Percentiles rank a stretch among this genome's conserved stretches.
Conservation (phyloP, 2,329 filamentous ascomycete species). For the Aureobasidium sp. region DNA sequence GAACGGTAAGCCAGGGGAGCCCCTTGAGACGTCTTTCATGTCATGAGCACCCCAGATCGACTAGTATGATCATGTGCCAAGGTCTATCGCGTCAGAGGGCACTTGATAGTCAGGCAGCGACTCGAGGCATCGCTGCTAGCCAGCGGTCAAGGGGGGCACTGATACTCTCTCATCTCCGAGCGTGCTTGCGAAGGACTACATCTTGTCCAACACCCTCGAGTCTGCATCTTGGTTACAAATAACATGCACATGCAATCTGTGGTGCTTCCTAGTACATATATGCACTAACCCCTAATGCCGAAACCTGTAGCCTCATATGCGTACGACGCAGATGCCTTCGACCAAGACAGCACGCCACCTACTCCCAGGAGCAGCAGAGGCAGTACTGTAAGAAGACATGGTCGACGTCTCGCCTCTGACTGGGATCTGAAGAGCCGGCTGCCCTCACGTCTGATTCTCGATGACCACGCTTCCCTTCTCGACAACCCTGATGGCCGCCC, state of each 20-base stretch:
- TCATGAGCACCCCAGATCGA: background rate
- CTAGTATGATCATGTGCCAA: constrained; percentile 4
- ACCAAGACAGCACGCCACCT: background rate
- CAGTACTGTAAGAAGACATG: background rate
- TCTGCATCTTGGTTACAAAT: background rate
- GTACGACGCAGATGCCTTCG: constrained; percentile 1
- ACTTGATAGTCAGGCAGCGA: constrained; percentile 5
- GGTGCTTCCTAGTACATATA: too few relatives aligned
- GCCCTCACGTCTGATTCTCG: constrained; percentile 25
- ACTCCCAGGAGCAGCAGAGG: background rate
- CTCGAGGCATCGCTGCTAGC: background rate
- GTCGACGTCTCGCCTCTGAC: constrained; percentile 23
- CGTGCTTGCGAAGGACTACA: background rate
- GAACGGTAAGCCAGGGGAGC: background rate
- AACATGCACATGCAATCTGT: background rate
- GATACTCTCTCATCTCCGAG: background rate
- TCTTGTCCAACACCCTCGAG: background rate
- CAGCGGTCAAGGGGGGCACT: constrained; percentile 11
- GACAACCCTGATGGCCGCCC: constrained; percentile 29
- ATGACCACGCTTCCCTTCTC: constrained; percentile 43
- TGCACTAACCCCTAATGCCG: constrained; percentile 22
- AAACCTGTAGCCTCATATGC: constrained; percentile 26
- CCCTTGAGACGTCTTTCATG: constrained; percentile 8
- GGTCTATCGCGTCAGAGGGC: background rate
- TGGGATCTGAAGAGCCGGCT: constrained; percentile 26